Evolutionary conservation across 108 stramenopile species (phyloP), one percentile per base, ranked within the genome.

Genomic region (Bacterosira constricta): DNA sequence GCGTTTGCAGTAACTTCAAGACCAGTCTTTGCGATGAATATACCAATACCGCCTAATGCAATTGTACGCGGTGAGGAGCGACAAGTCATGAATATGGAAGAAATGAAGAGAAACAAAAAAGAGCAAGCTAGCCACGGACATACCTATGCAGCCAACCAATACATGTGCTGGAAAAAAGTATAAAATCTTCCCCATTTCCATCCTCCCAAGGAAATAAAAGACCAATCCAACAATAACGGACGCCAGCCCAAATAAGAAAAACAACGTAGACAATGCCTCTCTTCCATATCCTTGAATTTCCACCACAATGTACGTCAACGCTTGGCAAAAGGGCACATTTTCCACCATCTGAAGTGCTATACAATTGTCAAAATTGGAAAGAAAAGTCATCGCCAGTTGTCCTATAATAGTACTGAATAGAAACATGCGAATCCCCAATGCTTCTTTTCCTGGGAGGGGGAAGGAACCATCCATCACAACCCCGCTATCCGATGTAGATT

Each of bases 121-220:
- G n/a, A n/a, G n/a, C n/a, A n/a, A n/a, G n/a, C n/a, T n/a, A n/a
- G n/a, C n/a, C n/a, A n/a, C n/a, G n/a, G n/a, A n/a, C n/a, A n/a
- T n/a, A n/a, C 41, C 79, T 66, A 96, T 93, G 51, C 87, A 92
- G 10, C 92, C 95, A 30, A 91, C 79, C 35, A 94, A 50, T 11
- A 94, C 91, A 45, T 93, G 95, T 3, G 57, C 77, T 6, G 95
- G 95, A 66, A 96, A 91, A 64, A 81, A 94, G 64, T 94, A 90
- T 5, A 92, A 75, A 3, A 93, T 60, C 6, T 77, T 50, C 10
- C 95, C 95, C 51, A 94, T 27, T 47, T 88, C 61, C 15, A 87
- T 83, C 36, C 65, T 70, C 2, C 95, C 95, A 13, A 93, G 75
- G 4, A 67, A 8, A 37, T 83, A 91, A 74, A 96, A 96, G 8